Evolutionary conservation across 371 early-diverging fungal genomes (phyloP), one percentile per base, ranked within the genome.

Genomic region (Mucor piriformis): DNA sequence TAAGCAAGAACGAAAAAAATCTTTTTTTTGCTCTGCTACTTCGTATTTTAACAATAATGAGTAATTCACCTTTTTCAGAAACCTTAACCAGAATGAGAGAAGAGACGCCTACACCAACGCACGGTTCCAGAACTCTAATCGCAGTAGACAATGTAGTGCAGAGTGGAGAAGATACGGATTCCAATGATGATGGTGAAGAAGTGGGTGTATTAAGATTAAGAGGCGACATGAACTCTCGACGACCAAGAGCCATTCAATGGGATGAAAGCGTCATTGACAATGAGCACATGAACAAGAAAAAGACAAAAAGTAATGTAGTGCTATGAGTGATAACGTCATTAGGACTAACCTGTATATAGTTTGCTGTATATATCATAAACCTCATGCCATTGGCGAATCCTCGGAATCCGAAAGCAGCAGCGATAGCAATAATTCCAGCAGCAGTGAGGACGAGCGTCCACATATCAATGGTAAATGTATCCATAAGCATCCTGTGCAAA

Each of bases 351-450:
- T 2, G 4, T 16, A 18, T 6, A n/a, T 66, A 91, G 92, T 94
- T 43, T 95, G 95, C 76, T 95, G 95, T 66, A 95, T 95, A 38
- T 95, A 85, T 66, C 90, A 86, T 65, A 86, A 82, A 61, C 87
- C 91, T 57, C 86, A 82, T 47, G 74, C 68, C 32, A 81, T 90
- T 54, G 94, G 88, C 50, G 93, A 91, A 62, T 85, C 87, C 0
- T 87, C 87, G 6, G 88, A 84, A 40, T 77, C 77, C 33, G 76
- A 75, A 12, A 82, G 82, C 27, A 54, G 49, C 16, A 82, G 82
- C 27, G 50, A 59, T 32, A 71, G 69, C 34, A 54, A 52, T 24
- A 67, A 71, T 44, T 64, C 66, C 25, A 69, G 74, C 66, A 57
- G 81, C 73, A 63, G 59, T 50, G 68, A 69, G 29, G 64, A 66